Base-by-base conservation (phyloP, 352 stramenopile species). In the Globisporangium lucens region DNA sequence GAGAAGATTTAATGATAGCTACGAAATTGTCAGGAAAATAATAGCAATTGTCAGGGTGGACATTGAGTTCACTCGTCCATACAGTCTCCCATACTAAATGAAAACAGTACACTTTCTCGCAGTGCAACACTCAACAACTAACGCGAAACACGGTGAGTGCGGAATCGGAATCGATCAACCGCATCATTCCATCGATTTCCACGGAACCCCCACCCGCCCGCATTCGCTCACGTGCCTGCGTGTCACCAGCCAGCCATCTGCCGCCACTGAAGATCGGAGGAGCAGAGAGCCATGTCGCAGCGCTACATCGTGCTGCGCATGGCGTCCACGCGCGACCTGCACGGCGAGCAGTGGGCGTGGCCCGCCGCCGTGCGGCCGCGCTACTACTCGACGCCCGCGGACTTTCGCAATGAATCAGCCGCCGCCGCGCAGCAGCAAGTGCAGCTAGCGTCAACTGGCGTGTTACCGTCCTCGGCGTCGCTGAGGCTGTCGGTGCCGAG, bases 231-330 rank as follows among this genome's bases (percentile, higher is more conserved):
- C 41, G 13, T 8, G 41, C 33, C 4, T 13, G 20, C n/a, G 3
- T 13, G 8, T 30, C 33, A 36, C 15, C 56, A 35, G 17, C 29
- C 30, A 53, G 43, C 35, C 13, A 58, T 33, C 36, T 24, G 41
- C 22, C 47, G 35, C 22, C 57, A 27, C 43, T 51, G 17, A 58
- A 27, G 20, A 43, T 49, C 35, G 15, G 13, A 52, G 30, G 13
- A 20, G n/a, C 8, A 27, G 5, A 30, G 27, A 24, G 55, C 67
- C 22, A 83, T 83, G 75, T 77, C 73, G n/a, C 75, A 80, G 61
- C 68, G 72, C 56, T 83, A 83, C 66, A 76, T 83, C 68, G 74
- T 80, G 61, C 71, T 83, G 51, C 70, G 70, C 53, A 83, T 83
- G 75, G 75, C 75, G 33, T 83, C 75, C 55, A 69, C 60, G 51